phyloP scores from a whole-genome alignment of 1,284 basidiomycete species.

The Wolfiporia cocos region DNA sequence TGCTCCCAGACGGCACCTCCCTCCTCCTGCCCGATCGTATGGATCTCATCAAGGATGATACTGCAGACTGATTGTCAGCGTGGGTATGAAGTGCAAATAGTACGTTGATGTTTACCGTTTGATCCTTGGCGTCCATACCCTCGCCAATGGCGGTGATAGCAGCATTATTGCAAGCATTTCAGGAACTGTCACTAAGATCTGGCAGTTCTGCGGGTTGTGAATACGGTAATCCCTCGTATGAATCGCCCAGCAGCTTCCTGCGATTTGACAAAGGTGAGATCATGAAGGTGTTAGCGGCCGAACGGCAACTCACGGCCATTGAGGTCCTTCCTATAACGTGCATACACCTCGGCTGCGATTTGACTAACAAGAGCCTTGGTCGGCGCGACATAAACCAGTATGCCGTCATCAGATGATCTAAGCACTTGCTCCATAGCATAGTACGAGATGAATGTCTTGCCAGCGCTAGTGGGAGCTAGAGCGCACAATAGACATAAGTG shows the following conservation, averaged over 20 bases:
- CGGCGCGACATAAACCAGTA: slow-evolving; percentile 69
- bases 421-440: slow-evolving; percentile 71
- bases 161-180: slow-evolving; percentile 65
- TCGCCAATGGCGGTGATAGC: slow-evolving; percentile 56
- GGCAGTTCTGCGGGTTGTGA: slow-evolving; percentile 57
- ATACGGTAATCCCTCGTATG: slow-evolving; percentile 65
- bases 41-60: slow-evolving; percentile 71
- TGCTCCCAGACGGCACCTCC: slow-evolving; percentile 69
- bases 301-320: slow-evolving; percentile 34
- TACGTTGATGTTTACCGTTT: no score
- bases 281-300: neutral
- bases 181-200: slow-evolving; percentile 68
- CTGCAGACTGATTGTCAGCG: slow-evolving; percentile 23
- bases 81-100: slow-evolving; percentile 7
- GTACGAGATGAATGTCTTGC: slow-evolving; percentile 73
- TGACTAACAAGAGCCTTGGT: slow-evolving; percentile 68
- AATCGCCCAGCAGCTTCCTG: slow-evolving; percentile 59
- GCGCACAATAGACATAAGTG: neutral
- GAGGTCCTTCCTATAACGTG: slow-evolving; percentile 56
- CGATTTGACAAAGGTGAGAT: neutral
- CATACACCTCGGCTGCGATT: slow-evolving; percentile 66
- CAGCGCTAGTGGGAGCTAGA: slow-evolving; percentile 60
- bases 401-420: slow-evolving; percentile 51
- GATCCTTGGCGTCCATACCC: slow-evolving; percentile 54
- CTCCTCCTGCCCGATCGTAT: slow-evolving; percentile 63